Evolutionary conservation across 2,329 filamentous ascomycete genomes (phyloP).

Genomic region (Fusarium sp.): DNA sequence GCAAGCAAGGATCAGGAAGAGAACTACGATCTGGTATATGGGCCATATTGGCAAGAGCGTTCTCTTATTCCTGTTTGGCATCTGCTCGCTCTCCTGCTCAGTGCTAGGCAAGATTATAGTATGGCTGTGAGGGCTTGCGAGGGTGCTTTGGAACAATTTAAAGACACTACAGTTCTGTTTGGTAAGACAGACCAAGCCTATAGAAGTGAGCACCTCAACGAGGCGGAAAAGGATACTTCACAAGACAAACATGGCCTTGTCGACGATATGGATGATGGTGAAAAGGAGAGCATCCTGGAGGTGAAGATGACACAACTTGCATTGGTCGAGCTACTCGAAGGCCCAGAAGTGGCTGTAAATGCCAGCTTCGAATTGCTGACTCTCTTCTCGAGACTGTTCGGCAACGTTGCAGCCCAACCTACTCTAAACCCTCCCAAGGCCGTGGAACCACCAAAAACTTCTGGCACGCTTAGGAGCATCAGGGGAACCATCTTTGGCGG

Average conservation of each 20-base stretch:
- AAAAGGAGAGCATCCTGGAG: slow-evolving; percentile 89
- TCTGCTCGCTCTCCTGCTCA: slow-evolving; percentile 83
- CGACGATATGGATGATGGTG: slow-evolving; percentile 81
- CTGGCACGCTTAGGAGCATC: slow-evolving; percentile 74
- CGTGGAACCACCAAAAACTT: slow-evolving; percentile 71
- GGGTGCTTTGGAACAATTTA: slow-evolving; percentile 90
- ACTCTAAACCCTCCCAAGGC: slow-evolving; percentile 51
- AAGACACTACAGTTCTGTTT: slow-evolving; percentile 74
- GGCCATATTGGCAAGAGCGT: slow-evolving; percentile 68
- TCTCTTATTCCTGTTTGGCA: slow-evolving; percentile 87
- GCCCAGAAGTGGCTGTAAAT: slow-evolving; percentile 85
- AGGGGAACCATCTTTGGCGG: slow-evolving; percentile 82
- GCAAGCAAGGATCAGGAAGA: slow-evolving; percentile 60
- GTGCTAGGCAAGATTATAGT: slow-evolving; percentile 83
- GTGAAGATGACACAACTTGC: slow-evolving; percentile 94
- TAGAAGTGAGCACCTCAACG: slow-evolving; percentile 73
- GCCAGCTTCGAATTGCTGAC: slow-evolving; percentile 84
- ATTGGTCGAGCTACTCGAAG: slow-evolving; percentile 83
- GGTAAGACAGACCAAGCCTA: slow-evolving; percentile 65
- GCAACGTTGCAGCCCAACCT: slow-evolving; percentile 59
- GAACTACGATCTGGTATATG: slow-evolving; percentile 54
- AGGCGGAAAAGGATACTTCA: slow-evolving; percentile 50
- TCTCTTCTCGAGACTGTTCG: slow-evolving; percentile 84
- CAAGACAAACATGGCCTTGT: slow-evolving; percentile 61
- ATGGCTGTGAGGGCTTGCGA: slow-evolving; percentile 86